phyloP scores from a whole-genome alignment of 306 rosid species.

The Quercus ilex region DNA sequence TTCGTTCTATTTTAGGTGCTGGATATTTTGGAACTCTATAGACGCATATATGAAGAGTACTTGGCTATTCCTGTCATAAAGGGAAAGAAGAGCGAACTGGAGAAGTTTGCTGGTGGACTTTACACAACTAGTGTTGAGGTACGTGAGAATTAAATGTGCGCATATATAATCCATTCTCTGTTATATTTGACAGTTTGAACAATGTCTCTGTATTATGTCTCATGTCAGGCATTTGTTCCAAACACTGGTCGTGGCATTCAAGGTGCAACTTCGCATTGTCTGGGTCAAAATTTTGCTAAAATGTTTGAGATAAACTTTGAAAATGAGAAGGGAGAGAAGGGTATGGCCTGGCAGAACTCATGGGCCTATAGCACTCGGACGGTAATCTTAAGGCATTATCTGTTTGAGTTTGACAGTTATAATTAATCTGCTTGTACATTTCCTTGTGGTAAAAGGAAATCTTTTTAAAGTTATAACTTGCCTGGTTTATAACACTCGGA shows the following conservation, averaged over 20 bases:
- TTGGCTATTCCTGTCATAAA: slow-evolving; percentile 90
- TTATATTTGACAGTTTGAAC: slow-evolving; percentile 3
- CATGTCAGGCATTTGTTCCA: slow-evolving; percentile 79
- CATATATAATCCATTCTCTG: not conserved
- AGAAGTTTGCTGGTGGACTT: slow-evolving; percentile 98
- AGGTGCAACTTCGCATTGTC: slow-evolving; percentile 97
- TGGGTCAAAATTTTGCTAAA: slow-evolving; percentile 94
- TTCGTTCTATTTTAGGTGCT: slow-evolving; percentile 59
- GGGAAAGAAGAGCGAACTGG: slow-evolving; percentile 91
- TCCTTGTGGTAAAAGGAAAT: not conserved
- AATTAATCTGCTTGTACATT: not conserved
- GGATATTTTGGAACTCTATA: slow-evolving; percentile 76
- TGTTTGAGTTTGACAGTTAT: slow-evolving; percentile 3
- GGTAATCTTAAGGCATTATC: slow-evolving; percentile 38
- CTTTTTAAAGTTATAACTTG: not conserved
- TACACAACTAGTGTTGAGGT: slow-evolving; percentile 99
- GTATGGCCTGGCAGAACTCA: slow-evolving; percentile 94
- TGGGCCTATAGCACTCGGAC: slow-evolving; percentile 99
- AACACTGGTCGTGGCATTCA: slow-evolving; percentile 93
- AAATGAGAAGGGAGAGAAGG: slow-evolving; percentile 84
- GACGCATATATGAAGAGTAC: slow-evolving; percentile 82
- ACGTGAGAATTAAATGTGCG: not conserved
- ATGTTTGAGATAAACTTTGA: slow-evolving; percentile 96
- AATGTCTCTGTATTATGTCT: slow-evolving; percentile 11
- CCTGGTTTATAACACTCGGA: not conserved